These are phyloP conservation scores for Aspergillus sparsus DNA, from an alignment of 495 filamentous ascomycete genomes.

Conservation along the genomic window DNA sequence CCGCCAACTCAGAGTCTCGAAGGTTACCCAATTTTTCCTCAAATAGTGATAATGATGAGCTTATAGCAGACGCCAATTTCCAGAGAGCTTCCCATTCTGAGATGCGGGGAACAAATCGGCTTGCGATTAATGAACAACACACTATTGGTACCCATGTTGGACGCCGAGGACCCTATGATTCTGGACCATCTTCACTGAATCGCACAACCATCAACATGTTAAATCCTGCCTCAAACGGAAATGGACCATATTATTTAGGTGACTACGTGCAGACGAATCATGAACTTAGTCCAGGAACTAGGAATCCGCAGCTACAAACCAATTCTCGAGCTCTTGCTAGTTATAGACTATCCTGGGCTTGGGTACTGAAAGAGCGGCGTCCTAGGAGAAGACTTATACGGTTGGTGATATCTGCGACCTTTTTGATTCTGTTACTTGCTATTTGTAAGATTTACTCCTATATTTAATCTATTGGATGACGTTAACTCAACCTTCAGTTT, in stretches of 20 bases:
- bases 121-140: constrained; percentile 9
- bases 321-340: not conserved
- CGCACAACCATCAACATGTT: not conserved
- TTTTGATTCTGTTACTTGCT: constrained; percentile 55
- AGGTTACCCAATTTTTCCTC: constrained; percentile 3
- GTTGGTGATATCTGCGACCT: constrained; percentile 55
- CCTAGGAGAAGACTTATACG: constrained; percentile 58
- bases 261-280: not conserved
- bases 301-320: not conserved
- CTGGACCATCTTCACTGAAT: constrained; percentile 1
- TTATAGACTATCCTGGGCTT: constrained; percentile 46
- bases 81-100: constrained; percentile 1
- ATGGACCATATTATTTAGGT: constrained; percentile 2
- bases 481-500: constrained; percentile 50
- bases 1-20: not conserved
- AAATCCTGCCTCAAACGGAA: constrained; percentile 8
- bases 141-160: constrained; percentile 10
- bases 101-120: not conserved
- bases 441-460: constrained; percentile 52
- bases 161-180: constrained; percentile 4
- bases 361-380: constrained; percentile 53
- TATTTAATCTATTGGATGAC: not conserved
- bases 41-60: not conserved
- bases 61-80: constrained; percentile 5
- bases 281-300: not conserved